Evolutionary conservation across 2,329 filamentous ascomycete species (phyloP), one percentile per base, ranked within the genome.

Genomic region (Camillea tinctor): DNA sequence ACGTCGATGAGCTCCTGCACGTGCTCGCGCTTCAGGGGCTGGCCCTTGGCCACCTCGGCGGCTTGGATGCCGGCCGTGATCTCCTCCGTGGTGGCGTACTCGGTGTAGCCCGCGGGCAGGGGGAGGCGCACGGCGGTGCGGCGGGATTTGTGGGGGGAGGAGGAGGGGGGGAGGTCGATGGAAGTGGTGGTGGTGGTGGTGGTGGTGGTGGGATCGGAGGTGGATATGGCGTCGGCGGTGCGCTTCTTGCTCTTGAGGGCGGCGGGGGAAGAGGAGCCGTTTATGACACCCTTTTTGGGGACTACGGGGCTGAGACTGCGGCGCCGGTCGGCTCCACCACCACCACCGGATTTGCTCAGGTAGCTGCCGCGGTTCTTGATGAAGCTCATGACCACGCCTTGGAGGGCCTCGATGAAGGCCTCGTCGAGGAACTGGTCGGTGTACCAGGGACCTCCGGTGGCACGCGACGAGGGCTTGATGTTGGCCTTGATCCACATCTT

Each of bases 401-500:
- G 86, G 54, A 97, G 81, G 50, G 87, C 86, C 59, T 91, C 87
- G 68, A 98, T 93, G 73, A 99, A 92, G 60, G 90, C 90, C 65
- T 91, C 88, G 75, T 99, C 95, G 13, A 98, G 84, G 65, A 93
- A 90, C 56, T 92, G 91, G 64, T 97, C 93, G 7, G 91, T 93
- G 74, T 95, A 97, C 92, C 94, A 99, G 8, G 92, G 90, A 1
- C 95, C 95, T 53, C 95, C 95, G 0, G 93, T 96, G 52, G 96
- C 91, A 63, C 95, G 90, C 63, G 97, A 93, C 57, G 89, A 92
- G 0, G 95, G 94, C 11, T 88, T 86, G 62, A 99, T 84, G 64
- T 89, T 88, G 57, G 89, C 87, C 71, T 97, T 88, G 83, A 99
- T 96, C 81, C 95, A 99, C 84, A 96, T 97, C 78, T 96, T 97